phyloP scores from a whole-genome alignment of 2,329 filamentous ascomycete genomes.

The Pseudopyrenochaeta lycopersici region DNA sequence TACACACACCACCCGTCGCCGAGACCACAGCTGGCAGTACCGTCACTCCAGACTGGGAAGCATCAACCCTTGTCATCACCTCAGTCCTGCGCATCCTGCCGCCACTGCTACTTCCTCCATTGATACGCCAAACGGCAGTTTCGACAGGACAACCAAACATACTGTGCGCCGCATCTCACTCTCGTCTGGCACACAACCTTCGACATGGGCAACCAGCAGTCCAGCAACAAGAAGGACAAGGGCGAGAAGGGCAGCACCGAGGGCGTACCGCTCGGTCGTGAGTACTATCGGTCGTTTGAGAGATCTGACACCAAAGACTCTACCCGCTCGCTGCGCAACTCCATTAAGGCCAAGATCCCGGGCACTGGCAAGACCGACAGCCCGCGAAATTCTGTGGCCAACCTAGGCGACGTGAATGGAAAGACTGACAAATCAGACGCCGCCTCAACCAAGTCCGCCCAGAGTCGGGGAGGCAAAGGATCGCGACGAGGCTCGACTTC shows the following conservation, averaged over 20 bases:
- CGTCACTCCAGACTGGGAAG: constrained; percentile 19
- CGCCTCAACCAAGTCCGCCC: constrained; percentile 76
- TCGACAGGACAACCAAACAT: constrained; percentile 15
- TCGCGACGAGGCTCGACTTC: constrained; percentile 48
- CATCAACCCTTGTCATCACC: constrained; percentile 19
- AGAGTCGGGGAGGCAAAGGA: constrained; percentile 59
- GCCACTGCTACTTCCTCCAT: constrained; percentile 23
- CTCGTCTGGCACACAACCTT: constrained; percentile 43
- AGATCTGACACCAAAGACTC: constrained; percentile 94
- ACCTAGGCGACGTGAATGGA: constrained; percentile 56
- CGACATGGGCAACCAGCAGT: constrained; percentile 79
- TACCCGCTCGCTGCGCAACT: constrained; percentile 81
- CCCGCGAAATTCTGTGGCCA: constrained; percentile 75
- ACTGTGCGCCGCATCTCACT: constrained; percentile 10
- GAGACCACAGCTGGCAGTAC: constrained; percentile 29
- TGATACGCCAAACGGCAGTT: constrained; percentile 1
- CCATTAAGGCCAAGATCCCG: constrained; percentile 88
- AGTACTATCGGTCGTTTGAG: constrained; percentile 83
- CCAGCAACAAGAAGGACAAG: constrained; percentile 63
- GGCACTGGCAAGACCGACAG: constrained; percentile 78
- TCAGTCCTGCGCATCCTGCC: constrained; percentile 24
- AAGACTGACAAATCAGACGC: constrained; percentile 77
- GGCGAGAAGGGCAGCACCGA: constrained; percentile 56
- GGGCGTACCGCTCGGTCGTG: constrained; percentile 73
- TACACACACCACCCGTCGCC: constrained; percentile 5